Base-by-base conservation (phyloP, 2,329 filamentous ascomycete genomes). In the Aureobasidium subglaciale region DNA sequence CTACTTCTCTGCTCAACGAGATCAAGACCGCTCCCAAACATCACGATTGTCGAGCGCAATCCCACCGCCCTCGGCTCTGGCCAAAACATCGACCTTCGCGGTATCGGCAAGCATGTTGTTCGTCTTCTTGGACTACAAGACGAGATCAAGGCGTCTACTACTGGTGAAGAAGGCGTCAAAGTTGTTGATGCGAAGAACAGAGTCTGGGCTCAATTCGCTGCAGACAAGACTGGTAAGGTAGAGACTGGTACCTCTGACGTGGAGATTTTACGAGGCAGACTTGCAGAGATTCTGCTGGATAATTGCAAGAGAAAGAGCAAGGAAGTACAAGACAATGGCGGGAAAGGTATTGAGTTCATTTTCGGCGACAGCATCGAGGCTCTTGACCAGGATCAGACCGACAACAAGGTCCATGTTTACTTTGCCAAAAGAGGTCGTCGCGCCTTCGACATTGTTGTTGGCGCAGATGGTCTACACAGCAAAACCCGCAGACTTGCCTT, bases 201-300 rank as follows among this genome's bases (percentile, higher is more conserved):
- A 8, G 11, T 41, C 27, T 53, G 49, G 49, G 49, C 49, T 13
- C 10, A 53, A 32, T 50, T 37, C 18, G 25, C 60, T 59, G 22
- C 61, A 61, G 64, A 71, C 48, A 43, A 43, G 35, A 56, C 59
- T 27, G 63, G 63, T 7, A 59, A 59, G n/a, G 56, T 53, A 1
- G 41, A 9, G 24, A 57, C 62, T 13, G 63, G 62, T 0, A 77
- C 76, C 0, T 71, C 68, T 0, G 78, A 82, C 20, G 75, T 73
- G 34, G 80, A 82, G 64, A 81, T 83, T 45, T 75, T 82, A 71
- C 68, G 80, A 8, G 78, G 76, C 0, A 76, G 81, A 53, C 59
- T 83, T 27, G 75, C 72, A 11, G 63, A 61, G 1, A 60, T 82
- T 1, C 56, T 82, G 0, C 71, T 77, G 6, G 54, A 63, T 5